Base-by-base conservation (phyloP, 2,329 filamentous ascomycete genomes). In the Claviceps arundinis region DNA sequence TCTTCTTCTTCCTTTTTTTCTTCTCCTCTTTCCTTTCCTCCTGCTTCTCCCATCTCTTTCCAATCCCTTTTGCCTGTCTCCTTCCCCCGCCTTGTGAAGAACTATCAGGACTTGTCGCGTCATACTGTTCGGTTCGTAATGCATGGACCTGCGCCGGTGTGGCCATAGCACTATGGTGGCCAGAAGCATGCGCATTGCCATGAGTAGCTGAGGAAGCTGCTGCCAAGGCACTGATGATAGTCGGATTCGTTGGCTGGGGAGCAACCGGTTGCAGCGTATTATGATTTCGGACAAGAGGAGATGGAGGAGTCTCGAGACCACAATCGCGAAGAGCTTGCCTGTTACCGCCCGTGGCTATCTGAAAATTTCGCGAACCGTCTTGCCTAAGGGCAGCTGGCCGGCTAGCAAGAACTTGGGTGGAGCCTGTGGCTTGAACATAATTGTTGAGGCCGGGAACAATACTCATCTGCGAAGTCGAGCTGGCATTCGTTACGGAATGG, bases 221-320 rank as follows among this genome's bases (percentile, higher is more conserved):
- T 17, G 53, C 44, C 5, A 55, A 37, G 4, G 53, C 67, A 59
- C 77, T 70, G 68, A 84, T 63, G 56, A 76, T 71, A 64, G 85
- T 75, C 56, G 80, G 81, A 62, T 87, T 84, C 48, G 82, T 81
- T 50, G 87, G 85, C 61, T 87, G 86, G 26, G 87, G 86, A 50
- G 87, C 87, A 62, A 84, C 70, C 43, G 84, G 85, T 38, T 82
- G 83, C 49, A 82, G 78, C 60, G 90, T 83, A 63, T 89, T 83
- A 63, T 89, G 84, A 59, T 82, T 83, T 62, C 82, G 81, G 59
- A 90, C 74, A 53, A 90, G 71, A 50, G 82, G 81, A 56, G 84
- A 76, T 50, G 78, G 69, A 57, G 65, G 72, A 46, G 56, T 59
- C 47, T 65, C 61, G 56, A 60, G 54, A 49, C 65, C 61, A 16